Percentiles rank a stretch among this genome's conserved stretches.
phyloP scores from a whole-genome alignment of 129 eudicot species.

The Apium graveolens region DNA sequence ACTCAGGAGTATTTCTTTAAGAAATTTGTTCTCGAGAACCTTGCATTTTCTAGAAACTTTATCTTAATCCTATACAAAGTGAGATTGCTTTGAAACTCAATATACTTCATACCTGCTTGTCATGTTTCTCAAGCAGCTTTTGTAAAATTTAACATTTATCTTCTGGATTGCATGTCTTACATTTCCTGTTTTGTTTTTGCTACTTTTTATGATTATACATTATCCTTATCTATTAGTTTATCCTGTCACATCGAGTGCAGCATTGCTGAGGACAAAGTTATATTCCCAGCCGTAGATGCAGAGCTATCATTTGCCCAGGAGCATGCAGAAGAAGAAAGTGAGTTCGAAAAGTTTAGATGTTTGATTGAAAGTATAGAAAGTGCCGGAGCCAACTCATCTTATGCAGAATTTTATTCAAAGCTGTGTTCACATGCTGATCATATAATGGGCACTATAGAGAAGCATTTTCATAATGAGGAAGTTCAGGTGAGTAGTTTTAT shows the following conservation, averaged over 20 bases:
- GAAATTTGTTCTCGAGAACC: neutral
- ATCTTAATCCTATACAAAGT: neutral
- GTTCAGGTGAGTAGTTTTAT: slow-evolving; percentile 40
- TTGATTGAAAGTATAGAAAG: slow-evolving; percentile 79
- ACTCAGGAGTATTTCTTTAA: neutral
- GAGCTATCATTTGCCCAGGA: slow-evolving; percentile 87
- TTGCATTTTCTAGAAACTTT: neutral
- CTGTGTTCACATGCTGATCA: slow-evolving; percentile 89
- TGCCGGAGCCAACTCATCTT: slow-evolving; percentile 82
- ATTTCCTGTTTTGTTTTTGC: neutral
- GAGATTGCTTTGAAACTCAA: neutral
- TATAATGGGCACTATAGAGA: slow-evolving; percentile 73
- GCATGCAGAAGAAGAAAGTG: slow-evolving; percentile 97
- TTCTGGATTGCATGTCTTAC: neutral
- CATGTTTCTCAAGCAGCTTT: neutral
- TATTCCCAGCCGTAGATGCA: slow-evolving; percentile 93
- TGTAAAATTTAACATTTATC: neutral
- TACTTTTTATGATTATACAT: neutral
- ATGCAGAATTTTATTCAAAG: slow-evolving; percentile 70
- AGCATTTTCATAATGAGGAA: slow-evolving; percentile 85
- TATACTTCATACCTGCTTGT: neutral
- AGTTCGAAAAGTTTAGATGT: slow-evolving; percentile 76
- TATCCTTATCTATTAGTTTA: neutral
- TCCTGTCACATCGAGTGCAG: slow-evolving; percentile 40
- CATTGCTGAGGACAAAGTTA: slow-evolving; percentile 97